These are phyloP conservation scores for Aspergillus mulundensis DNA, from an alignment of 495 filamentous ascomycete species.

Conservation along the genomic window DNA sequence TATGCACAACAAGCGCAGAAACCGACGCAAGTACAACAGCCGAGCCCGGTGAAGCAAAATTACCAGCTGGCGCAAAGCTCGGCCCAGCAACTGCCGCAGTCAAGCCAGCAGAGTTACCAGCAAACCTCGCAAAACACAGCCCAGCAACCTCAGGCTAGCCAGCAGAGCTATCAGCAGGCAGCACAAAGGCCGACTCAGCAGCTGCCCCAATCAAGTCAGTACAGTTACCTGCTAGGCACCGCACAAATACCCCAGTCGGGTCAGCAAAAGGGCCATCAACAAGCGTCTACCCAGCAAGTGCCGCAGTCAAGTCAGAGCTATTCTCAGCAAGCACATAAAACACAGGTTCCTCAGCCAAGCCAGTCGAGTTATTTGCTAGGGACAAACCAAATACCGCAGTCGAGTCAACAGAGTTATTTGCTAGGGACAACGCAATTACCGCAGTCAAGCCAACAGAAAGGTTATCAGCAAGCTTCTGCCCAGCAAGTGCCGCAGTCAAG, in stretches of 20 bases:
- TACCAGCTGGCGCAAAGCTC: not conserved
- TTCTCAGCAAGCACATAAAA: not conserved
- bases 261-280: not conserved
- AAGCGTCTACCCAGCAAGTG: not conserved
- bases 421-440: not conserved
- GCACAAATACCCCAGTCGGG: not conserved
- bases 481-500: not conserved
- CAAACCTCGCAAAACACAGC: not conserved
- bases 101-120: not conserved
- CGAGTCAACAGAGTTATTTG: not conserved
- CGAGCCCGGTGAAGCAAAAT: not conserved
- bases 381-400: not conserved
- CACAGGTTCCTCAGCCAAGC: not conserved
- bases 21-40: not conserved
- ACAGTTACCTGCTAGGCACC: not conserved
- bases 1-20: slow-evolving; percentile 25
- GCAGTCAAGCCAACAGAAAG: not conserved
- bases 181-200: no score
- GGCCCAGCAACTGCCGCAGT: slow-evolving; percentile 10
- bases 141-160: not conserved
- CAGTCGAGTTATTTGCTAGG: not conserved
- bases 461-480: not conserved
- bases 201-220: not conserved
- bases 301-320: not conserved
- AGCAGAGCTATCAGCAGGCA: not conserved